Evolutionary conservation across 1,139 yeast genomes (phyloP).

Genomic region (Taphrina flavorubra): DNA sequence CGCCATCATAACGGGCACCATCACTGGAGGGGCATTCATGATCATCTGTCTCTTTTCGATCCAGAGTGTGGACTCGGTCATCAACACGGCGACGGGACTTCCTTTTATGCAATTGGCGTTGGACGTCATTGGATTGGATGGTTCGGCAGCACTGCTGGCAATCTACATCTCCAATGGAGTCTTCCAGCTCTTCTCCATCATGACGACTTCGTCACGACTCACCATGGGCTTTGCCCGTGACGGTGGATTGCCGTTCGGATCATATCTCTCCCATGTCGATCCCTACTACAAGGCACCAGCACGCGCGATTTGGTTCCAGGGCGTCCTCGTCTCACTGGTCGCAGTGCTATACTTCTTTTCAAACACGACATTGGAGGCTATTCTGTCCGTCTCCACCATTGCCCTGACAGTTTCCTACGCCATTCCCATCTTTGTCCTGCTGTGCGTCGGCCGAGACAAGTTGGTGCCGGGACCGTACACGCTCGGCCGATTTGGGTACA

Average conservation of each 20-base stretch:
- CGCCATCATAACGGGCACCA: slow-evolving; percentile 64
- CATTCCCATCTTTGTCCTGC: slow-evolving; percentile 69
- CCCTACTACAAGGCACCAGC: slow-evolving; percentile 67
- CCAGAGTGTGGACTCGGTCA: slow-evolving; percentile 53
- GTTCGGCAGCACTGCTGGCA: slow-evolving; percentile 69
- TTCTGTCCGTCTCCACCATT: slow-evolving; percentile 81
- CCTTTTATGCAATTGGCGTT: slow-evolving; percentile 63
- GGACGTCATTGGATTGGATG: slow-evolving; percentile 61
- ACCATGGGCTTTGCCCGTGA: slow-evolving; percentile 85
- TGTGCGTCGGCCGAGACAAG: slow-evolving; percentile 66
- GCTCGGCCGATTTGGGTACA: slow-evolving; percentile 61
- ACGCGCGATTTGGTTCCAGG: slow-evolving; percentile 72
- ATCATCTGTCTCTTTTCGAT: slow-evolving; percentile 70
- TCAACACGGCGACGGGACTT: slow-evolving; percentile 22
- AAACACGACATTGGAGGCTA: slow-evolving; percentile 78
- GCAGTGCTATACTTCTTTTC: slow-evolving; percentile 55
- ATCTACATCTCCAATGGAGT: slow-evolving; percentile 72
- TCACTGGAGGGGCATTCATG: slow-evolving; percentile 60
- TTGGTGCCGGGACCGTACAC: slow-evolving; percentile 72
- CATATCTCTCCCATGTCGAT: slow-evolving; percentile 70
- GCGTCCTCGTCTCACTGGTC: slow-evolving; percentile 50
- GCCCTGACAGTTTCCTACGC: slow-evolving; percentile 78
- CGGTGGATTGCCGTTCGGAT: slow-evolving; percentile 73
- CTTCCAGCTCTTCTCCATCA: slow-evolving; percentile 74
- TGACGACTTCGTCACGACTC: slow-evolving; percentile 82